These are phyloP conservation scores for Salix dunnii DNA, from an alignment of 345 rosid genomes.

Conservation along the genomic window DNA sequence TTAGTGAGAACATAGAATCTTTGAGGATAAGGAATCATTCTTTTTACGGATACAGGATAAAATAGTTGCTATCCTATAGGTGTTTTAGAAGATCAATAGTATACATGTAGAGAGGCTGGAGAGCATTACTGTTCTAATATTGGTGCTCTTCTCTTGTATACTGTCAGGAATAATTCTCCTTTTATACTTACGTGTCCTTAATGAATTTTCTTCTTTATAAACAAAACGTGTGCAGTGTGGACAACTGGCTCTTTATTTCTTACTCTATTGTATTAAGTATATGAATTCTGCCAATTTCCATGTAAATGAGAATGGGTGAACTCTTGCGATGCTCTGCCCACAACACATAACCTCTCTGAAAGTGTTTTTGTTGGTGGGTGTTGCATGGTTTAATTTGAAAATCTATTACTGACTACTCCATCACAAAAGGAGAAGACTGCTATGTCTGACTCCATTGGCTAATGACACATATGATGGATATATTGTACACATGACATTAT, in stretches of 20 bases:
- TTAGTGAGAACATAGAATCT: background rate
- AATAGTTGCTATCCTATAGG: too few species aligned
- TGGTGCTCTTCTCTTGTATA: too few species aligned
- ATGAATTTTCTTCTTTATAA: too few species aligned
- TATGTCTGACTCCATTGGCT: background rate
- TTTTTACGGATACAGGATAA: too few species aligned
- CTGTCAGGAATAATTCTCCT: too few species aligned
- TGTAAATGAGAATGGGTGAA: conserved; percentile 1
- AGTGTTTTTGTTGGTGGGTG: background rate
- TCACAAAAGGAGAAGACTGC: background rate
- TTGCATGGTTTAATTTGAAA: conserved; percentile 1
- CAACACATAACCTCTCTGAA: background rate
- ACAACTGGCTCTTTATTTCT: background rate
- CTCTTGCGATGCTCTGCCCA: background rate
- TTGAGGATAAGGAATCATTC: background rate
- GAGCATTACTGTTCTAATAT: too few species aligned
- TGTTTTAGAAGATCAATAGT: too few species aligned
- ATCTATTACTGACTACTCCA: background rate
- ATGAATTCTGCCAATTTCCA: background rate
- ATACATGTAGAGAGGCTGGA: too few species aligned
- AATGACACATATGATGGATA: background rate
- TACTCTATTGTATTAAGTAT: background rate
- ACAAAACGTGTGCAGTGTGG: background rate
- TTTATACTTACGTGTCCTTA: too few species aligned
- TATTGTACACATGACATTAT: background rate